Evolutionary conservation across 2,329 filamentous ascomycete species (phyloP).

Genomic region (Fonsecaea pedrosoi): DNA sequence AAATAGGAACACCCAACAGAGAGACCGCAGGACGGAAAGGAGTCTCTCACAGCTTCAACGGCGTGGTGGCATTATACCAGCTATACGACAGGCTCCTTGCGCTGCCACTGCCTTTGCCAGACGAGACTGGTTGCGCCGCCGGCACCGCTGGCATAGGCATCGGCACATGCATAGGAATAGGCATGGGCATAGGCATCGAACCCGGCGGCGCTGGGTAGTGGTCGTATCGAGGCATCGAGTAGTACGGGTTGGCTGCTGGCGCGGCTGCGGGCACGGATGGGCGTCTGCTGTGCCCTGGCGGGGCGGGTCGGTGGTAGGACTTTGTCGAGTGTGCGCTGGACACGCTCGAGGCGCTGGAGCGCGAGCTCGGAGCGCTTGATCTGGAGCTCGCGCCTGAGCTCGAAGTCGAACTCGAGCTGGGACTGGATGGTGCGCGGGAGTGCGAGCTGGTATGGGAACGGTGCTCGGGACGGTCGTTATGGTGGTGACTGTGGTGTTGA

Average conservation of each 20-base stretch:
- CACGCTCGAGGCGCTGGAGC: constrained; percentile 5
- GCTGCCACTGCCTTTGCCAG: constrained; percentile 8
- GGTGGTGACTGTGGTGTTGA: constrained; percentile 2
- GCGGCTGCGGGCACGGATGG: not conserved
- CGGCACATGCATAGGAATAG: not conserved
- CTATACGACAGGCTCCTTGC: constrained; percentile 33
- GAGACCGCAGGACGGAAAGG: no score
- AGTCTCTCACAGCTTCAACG: constrained; percentile 25
- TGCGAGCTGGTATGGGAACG: not conserved
- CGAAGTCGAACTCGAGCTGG: not conserved
- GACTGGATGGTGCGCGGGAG: not conserved
- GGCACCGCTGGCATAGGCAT: constrained; percentile 14
- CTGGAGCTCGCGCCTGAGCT: constrained; percentile 19
- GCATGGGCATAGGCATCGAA: not conserved
- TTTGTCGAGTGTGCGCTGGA: constrained; percentile 7
- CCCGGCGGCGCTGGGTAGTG: not conserved
- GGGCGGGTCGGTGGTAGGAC: constrained; percentile 11
- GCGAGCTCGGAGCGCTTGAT: constrained; percentile 16
- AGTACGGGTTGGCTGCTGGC: not conserved
- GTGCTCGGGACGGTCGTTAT: constrained; percentile 7
- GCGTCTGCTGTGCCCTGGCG: constrained; percentile 2
- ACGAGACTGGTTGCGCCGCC: not conserved
- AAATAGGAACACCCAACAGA: no score
- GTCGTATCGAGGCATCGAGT: constrained; percentile 6
- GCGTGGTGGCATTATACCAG: constrained; percentile 37